Conservation (phyloP, 2,329 filamentous ascomycete genomes). For the Penicillium sumatraense region DNA sequence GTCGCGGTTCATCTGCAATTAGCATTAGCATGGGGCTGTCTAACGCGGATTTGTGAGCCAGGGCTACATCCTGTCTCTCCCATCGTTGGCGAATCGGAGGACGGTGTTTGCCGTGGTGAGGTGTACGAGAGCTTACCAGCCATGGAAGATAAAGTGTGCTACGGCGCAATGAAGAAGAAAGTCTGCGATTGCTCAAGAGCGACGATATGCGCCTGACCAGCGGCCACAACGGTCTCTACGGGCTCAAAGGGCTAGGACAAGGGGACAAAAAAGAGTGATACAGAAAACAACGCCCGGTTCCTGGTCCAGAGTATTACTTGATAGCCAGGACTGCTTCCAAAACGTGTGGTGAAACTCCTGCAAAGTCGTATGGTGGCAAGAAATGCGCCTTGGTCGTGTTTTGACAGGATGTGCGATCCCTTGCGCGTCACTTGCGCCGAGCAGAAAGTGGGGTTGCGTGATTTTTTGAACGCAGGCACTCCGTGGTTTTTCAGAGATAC, state of each 20-base stretch:
- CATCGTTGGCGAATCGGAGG: conserved; percentile 6
- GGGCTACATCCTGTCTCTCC: neutral
- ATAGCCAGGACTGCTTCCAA: conserved; percentile 30
- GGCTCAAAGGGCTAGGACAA: conserved; percentile 39
- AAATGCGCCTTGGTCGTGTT: conserved; percentile 20
- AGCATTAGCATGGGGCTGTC: conserved; percentile 35
- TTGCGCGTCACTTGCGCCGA: conserved; percentile 33
- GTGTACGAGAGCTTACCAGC: conserved; percentile 62
- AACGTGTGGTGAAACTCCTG: conserved; percentile 22
- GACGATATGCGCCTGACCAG: conserved; percentile 29
- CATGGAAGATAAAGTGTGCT: conserved; percentile 53
- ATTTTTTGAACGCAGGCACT: conserved; percentile 7
- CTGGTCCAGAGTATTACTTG: conserved; percentile 41
- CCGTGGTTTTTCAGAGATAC: neutral
- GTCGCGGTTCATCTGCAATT: conserved; percentile 77
- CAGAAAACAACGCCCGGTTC: conserved; percentile 39
- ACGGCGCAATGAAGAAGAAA: conserved; percentile 37
- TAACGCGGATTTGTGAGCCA: neutral
- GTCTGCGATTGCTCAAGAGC: conserved; percentile 24
- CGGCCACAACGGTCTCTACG: conserved; percentile 43
- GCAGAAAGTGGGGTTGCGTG: conserved; percentile 37
- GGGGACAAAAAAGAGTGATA: conserved; percentile 37
- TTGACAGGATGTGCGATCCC: conserved; percentile 25
- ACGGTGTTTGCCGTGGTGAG: conserved; percentile 15
- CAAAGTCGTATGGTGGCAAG: conserved; percentile 16